These are phyloP conservation scores for Haplographium delicatum DNA, from an alignment of 495 filamentous ascomycete species.

Conservation along the genomic window DNA sequence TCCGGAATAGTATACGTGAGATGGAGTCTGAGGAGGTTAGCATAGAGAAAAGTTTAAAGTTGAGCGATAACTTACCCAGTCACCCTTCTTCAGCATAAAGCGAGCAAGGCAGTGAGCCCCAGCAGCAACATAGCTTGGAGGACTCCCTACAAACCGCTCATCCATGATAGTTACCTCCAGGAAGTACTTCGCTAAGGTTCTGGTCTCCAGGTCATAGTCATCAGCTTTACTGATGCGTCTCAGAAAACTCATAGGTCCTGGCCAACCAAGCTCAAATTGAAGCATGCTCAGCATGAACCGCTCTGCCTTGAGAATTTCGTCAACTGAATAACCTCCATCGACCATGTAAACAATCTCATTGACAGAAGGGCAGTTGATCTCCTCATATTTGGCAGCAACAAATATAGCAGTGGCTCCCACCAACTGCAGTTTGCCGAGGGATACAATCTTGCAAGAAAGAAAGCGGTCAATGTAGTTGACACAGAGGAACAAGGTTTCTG, in stretches of 20 bases:
- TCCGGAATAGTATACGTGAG: constrained; percentile 85
- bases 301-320: constrained; percentile 96
- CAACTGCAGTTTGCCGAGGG: constrained; percentile 88
- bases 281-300: constrained; percentile 97
- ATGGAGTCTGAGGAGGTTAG: constrained; percentile 53
- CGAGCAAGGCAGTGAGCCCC: constrained; percentile 93
- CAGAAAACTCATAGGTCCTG: constrained; percentile 97
- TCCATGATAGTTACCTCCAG: constrained; percentile 96
- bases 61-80: constrained; percentile 68
- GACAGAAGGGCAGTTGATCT: constrained; percentile 93
- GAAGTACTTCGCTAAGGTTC: constrained; percentile 97
- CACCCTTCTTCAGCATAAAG: constrained; percentile 79
- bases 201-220: constrained; percentile 92
- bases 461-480: constrained; percentile 98
- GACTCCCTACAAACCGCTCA: constrained; percentile 88
- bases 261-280: constrained; percentile 91
- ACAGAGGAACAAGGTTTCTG: constrained; percentile 89
- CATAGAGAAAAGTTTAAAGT: constrained; percentile 5
- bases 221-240: constrained; percentile 96
- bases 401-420: constrained; percentile 96
- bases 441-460: constrained; percentile 89
- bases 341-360: constrained; percentile 98
- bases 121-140: constrained; percentile 84
- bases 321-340: constrained; percentile 77
- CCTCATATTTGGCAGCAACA: constrained; percentile 95